phyloP scores from a whole-genome alignment of 139 green algal genomes.

The Auxenochlorella protothecoides region DNA sequence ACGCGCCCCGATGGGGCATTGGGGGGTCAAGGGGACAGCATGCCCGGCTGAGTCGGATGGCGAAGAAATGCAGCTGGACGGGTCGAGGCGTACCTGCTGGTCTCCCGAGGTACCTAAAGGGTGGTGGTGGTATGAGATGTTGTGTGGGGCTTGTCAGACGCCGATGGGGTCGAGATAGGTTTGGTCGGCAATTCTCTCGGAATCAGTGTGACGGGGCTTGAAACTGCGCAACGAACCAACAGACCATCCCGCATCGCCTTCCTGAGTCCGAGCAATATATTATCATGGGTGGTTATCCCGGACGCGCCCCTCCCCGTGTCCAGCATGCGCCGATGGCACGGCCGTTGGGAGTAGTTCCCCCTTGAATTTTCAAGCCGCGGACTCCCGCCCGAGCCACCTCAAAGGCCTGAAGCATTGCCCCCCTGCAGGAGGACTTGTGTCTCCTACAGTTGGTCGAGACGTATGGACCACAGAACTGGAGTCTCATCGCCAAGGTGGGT shows the following conservation, averaged over 20 bases:
- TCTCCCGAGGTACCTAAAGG: not conserved
- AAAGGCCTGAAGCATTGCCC: too few species aligned
- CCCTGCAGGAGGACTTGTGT: constrained; percentile 30
- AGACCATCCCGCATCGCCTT: too few species aligned
- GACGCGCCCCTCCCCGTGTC: not conserved
- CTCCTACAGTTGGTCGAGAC: constrained; percentile 31
- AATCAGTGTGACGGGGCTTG: not conserved
- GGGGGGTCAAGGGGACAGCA: too few species aligned
- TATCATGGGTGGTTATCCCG: not conserved
- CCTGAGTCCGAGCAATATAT: not conserved
- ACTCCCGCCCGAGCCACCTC: too few species aligned
- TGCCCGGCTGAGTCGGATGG: not conserved
- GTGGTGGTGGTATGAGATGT: not conserved
- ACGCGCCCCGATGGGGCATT: too few species aligned
- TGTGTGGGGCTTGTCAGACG: not conserved
- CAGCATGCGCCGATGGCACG: not conserved
- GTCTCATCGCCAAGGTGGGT: constrained; percentile 35
- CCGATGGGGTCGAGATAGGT: not conserved
- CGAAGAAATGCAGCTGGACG: not conserved
- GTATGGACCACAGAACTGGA: constrained; percentile 37
- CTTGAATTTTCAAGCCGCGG: not conserved
- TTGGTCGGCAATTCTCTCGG: not conserved
- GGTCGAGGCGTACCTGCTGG: constrained; percentile 5
- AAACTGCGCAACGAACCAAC: not conserved
- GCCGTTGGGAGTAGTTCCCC: not conserved